Base-by-base conservation (phyloP, 208 protist species). In the Trypanosoma cruzi region DNA sequence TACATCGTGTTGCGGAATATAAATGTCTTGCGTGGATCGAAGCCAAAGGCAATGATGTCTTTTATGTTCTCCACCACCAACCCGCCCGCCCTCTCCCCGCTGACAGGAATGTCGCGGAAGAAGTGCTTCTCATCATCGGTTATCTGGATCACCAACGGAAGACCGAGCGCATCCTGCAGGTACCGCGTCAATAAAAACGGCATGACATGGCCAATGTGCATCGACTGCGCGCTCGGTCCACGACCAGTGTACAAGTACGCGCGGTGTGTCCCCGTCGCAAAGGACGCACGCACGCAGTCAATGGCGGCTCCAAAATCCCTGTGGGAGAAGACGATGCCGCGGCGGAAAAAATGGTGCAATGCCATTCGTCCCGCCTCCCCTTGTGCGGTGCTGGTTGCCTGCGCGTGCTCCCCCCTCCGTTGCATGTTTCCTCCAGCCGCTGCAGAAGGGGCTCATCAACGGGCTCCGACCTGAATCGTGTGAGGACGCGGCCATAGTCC, bases 41-140 rank as follows among this genome's bases (percentile, higher is more conserved):
- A 99, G 50, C 98, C 99, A 73, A 98, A 96, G 13, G 99, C 98
- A 71, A 99, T 99, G 72, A 99, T 99, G 85, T 99, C 99, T 67
- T 99, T 99, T 34, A 97, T 96, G 84, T 99, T 99, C 75, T 98
- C 94, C 26, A 60, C 50, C 7, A 94, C 93, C n/a, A 98, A 71
- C 24, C 83, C 64, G 32, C 93, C 75, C 10, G 78, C 73, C 68
- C 94, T 82, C 11, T 92, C 86, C 8, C 98, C 71, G 13, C 80
- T 75, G 36, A 98, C 81, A 7, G 84, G 84, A 0, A 96, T 75
- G 70, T 97, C 93, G 60, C 99, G 99, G 75, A 98, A 99, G 40
- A 99, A 88, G 60, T 94, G 99, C 83, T 99, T 99, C 76, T 99
- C 99, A 79, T 99, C 99, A 72, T 99, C 99, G 22, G 99, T 99